A percentile compares a stretch with the other conserved stretches of the same genome.
phyloP scores from a whole-genome alignment of 306 rosid species.

The Argentina anserina region DNA sequence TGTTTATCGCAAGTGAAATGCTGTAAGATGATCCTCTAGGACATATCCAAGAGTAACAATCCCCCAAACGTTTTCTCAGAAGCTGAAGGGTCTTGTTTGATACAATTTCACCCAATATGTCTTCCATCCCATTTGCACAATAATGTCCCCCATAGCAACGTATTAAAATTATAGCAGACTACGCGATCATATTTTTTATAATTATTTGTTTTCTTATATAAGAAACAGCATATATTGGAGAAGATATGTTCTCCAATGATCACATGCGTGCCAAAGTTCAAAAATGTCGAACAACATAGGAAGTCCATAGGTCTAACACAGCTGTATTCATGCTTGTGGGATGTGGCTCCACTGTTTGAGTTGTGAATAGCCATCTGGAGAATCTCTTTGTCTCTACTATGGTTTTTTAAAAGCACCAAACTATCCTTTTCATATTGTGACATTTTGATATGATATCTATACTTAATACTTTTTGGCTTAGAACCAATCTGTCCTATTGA shows the following conservation, averaged over 20 bases:
- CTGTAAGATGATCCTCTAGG: not conserved
- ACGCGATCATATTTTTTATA: too few species aligned
- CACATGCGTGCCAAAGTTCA: not conserved
- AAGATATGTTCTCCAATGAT: not conserved
- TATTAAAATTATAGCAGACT: not conserved
- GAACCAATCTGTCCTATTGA: not conserved
- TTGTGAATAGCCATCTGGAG: not conserved
- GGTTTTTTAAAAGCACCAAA: not conserved
- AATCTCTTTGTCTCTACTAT: not conserved
- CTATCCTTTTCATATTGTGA: not conserved
- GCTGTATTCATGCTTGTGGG: not conserved
- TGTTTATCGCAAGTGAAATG: slow-evolving; percentile 15
- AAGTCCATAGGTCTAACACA: not conserved
- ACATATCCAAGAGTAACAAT: not conserved
- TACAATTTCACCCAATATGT: not conserved
- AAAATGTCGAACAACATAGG: not conserved
- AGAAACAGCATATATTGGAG: not conserved
- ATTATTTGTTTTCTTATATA: not conserved
- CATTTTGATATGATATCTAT: not conserved
- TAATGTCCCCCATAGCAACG: not conserved
- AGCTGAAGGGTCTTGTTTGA: not conserved
- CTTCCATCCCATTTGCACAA: not conserved
- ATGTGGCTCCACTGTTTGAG: not conserved
- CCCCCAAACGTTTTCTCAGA: not conserved
- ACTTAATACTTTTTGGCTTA: not conserved